Percentiles rank a stretch among this genome's conserved stretches.
These are phyloP conservation scores for Teratosphaeria pseudoeucalypti DNA, from an alignment of 2,329 filamentous ascomycete species.

Conservation along the genomic window DNA sequence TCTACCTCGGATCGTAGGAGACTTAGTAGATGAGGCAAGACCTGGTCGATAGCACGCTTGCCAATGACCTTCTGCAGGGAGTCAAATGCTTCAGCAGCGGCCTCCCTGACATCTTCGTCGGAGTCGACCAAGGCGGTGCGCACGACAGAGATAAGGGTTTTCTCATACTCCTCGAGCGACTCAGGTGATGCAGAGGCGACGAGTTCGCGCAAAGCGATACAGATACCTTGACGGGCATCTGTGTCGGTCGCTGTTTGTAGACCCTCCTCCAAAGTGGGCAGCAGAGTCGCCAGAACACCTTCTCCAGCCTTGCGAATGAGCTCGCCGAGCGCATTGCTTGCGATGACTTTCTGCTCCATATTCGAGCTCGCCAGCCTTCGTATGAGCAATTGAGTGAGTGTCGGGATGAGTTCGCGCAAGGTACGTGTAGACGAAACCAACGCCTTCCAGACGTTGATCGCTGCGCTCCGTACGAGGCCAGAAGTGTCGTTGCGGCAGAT, in stretches of 20 bases:
- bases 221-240: slow-evolving; percentile 93
- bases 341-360: slow-evolving; percentile 98
- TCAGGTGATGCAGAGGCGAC: slow-evolving; percentile 83
- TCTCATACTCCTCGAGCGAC: slow-evolving; percentile 85
- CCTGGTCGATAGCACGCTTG: slow-evolving; percentile 90
- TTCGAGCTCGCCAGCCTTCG: slow-evolving; percentile 87
- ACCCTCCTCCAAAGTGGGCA: slow-evolving; percentile 88
- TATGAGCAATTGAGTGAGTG: slow-evolving; percentile 89
- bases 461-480: slow-evolving; percentile 76
- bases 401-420: slow-evolving; percentile 90
- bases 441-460: slow-evolving; percentile 92
- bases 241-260: slow-evolving; percentile 79
- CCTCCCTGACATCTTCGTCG: slow-evolving; percentile 82
- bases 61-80: slow-evolving; percentile 86
- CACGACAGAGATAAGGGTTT: slow-evolving; percentile 87
- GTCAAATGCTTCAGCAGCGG: slow-evolving; percentile 94
- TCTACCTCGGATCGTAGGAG: slow-evolving; percentile 77
- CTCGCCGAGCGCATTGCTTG: slow-evolving; percentile 90
- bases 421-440: slow-evolving; percentile 84
- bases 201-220: slow-evolving; percentile 86
- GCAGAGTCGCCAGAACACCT: slow-evolving; percentile 72
- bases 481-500: slow-evolving; percentile 97
- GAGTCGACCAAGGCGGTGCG: slow-evolving; percentile 84
- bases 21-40: slow-evolving; percentile 81
- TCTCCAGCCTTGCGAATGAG: slow-evolving; percentile 95